A percentile compares a stretch with the other conserved stretches of the same genome.
Conservation (phyloP, 116 monocot species). For the Phalaenopsis hybrid region DNA sequence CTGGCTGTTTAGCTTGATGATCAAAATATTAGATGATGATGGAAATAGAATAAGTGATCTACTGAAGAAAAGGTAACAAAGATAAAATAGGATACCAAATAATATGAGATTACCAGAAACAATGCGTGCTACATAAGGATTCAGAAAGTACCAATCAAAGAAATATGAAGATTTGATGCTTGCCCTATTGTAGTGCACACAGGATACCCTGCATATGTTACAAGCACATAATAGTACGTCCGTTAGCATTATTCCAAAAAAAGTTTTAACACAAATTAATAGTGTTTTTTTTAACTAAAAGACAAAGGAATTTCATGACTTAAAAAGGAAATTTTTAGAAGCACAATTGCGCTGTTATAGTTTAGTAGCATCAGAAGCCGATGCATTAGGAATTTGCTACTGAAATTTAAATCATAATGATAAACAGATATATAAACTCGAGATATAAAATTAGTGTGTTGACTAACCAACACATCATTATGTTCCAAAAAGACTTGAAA, state of each 20-base stretch:
- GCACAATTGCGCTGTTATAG: background rate
- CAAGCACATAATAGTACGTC: conserved; percentile 4
- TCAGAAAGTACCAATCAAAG: conserved; percentile 38
- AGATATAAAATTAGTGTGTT: background rate
- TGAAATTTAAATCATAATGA: background rate
- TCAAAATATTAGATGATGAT: background rate
- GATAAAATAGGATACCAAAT: background rate
- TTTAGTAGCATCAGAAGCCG: background rate
- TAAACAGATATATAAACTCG: background rate
- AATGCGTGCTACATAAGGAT: background rate
- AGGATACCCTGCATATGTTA: conserved; percentile 38
- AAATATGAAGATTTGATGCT: conserved; percentile 23
- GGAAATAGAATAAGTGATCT: background rate
- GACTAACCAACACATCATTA: background rate
- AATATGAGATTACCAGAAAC: background rate
- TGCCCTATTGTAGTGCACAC: conserved; percentile 42
- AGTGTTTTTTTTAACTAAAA: background rate
- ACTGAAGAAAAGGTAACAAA: background rate
- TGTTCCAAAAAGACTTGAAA: background rate
- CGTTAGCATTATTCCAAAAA: background rate
- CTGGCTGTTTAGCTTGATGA: background rate
- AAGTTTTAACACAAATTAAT: background rate
- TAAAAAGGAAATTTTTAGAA: background rate
- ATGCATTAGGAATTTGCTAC: background rate
- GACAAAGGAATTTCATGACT: background rate